Conservation (phyloP, 805 yeast genomes). For the Candida chilensis region DNA sequence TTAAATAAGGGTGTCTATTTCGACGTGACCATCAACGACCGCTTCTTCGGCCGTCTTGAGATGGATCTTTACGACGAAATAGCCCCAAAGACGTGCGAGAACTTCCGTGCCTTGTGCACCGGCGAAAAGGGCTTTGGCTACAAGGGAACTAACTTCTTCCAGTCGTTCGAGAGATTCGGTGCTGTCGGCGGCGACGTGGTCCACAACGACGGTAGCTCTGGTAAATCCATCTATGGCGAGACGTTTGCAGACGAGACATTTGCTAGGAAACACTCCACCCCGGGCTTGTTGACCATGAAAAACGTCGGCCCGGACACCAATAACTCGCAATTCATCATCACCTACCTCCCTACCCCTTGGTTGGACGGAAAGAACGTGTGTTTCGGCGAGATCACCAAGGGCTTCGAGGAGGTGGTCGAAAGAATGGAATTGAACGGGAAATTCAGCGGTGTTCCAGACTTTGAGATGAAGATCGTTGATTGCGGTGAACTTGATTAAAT, state of each 20-base stretch:
- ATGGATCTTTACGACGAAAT: conserved; percentile 43
- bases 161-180: too few species aligned
- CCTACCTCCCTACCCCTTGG: conserved; percentile 33
- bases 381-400: conserved; percentile 31
- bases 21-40: conserved; percentile 28
- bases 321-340: conserved; percentile 37
- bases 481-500: too few species aligned
- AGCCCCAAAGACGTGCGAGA: conserved; percentile 85
- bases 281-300: conserved; percentile 38
- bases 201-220: too few species aligned
- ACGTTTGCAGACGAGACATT: conserved; percentile 38
- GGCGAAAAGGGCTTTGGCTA: conserved; percentile 79
- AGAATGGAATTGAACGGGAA: too few species aligned
- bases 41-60: conserved; percentile 21
- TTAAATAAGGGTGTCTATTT: conserved; percentile 25
- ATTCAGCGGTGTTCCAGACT: too few species aligned
- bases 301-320: conserved; percentile 40
- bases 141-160: conserved; percentile 81
- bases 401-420: conserved; percentile 33
- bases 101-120: conserved; percentile 81
- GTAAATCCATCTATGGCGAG: conserved; percentile 36
- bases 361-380: conserved; percentile 34
- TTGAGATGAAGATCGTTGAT: too few species aligned
- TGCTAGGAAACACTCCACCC: conserved; percentile 27
- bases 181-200: too few species aligned